Evolutionary conservation across 495 filamentous ascomycete genomes (phyloP).

Genomic region (Parmelia sp.): DNA sequence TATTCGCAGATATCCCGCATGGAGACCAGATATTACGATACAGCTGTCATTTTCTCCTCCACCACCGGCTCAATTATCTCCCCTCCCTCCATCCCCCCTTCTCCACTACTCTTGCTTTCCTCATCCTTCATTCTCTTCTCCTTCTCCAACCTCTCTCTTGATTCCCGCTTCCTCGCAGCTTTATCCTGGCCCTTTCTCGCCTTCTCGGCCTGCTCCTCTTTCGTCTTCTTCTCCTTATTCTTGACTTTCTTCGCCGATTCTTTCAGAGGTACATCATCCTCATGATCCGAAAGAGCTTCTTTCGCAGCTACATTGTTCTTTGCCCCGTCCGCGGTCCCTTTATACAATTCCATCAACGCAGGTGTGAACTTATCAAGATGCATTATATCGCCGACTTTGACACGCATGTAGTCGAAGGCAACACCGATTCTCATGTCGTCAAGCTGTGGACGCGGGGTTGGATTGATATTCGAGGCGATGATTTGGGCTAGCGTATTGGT

Average conservation of each 20-base stretch:
- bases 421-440: slow-evolving; percentile 56
- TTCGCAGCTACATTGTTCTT: neutral
- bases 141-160: neutral
- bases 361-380: slow-evolving; percentile 68
- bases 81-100: neutral
- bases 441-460: neutral
- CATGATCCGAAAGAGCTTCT: neutral
- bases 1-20: too few species aligned
- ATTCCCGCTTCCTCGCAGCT: too few species aligned
- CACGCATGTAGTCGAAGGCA: slow-evolving; percentile 87
- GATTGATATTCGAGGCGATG: neutral
- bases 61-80: neutral
- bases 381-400: slow-evolving; percentile 73
- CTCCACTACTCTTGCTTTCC: neutral
- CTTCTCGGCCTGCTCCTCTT: neutral
- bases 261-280: neutral
- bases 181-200: neutral
- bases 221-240: neutral
- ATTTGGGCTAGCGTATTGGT: neutral
- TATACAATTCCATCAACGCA: slow-evolving; percentile 62
- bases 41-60: neutral
- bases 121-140: neutral
- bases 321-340: slow-evolving; percentile 30
- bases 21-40: too few species aligned
- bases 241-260: neutral